Evolutionary conservation across 1,139 yeast genomes (phyloP), one percentile per base, ranked within the genome.

Genomic region (Suhomyces wounanorum): DNA sequence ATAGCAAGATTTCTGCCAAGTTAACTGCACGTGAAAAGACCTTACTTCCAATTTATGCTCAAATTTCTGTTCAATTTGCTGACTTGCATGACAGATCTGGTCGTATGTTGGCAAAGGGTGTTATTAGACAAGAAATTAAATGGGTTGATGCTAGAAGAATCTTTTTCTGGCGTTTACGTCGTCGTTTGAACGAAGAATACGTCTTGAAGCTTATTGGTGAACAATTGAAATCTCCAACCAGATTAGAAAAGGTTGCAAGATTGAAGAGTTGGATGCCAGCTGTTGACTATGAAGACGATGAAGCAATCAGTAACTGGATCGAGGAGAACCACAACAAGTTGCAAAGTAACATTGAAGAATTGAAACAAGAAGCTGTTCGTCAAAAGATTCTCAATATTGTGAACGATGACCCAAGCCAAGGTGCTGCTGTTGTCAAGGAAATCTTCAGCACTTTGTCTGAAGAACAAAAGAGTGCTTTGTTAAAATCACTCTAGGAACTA

Each of bases 141-240:
- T 92, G 97, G 97, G 72, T 72, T 44, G 81, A 91, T 50, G 83
- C 98, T 33, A 89, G 99, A 78, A 84, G 98, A 65, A 89, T 82
- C 83, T 95, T 94, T 84, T 94, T 90, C 94, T 94, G 99, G 99
- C 86, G 99, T 74, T 83, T 90, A 58, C 90, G 97, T 76, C 88
- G 99, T 75, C 89, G 97, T 74, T 79, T 95, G 72, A 87, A 89
- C 68, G 98, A 94, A 75, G 96, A 90, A 69, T 89, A 90, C 71
- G 78, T 92, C 64, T 77, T 90, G 69, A 85, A 82, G 69, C 81
- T 89, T 65, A 82, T 92, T 62, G 83, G 84, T 50, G 85, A 82
- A 53, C 86, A 84, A 56, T 69, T 87, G 53, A 79, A 84, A 50
- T 65, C 72, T 47, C 81, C 89, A 43, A 78, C 82, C 42, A 84